Conservation (phyloP, 2,329 filamentous ascomycete species). For the Neophaeococcomyces mojaviensis region DNA sequence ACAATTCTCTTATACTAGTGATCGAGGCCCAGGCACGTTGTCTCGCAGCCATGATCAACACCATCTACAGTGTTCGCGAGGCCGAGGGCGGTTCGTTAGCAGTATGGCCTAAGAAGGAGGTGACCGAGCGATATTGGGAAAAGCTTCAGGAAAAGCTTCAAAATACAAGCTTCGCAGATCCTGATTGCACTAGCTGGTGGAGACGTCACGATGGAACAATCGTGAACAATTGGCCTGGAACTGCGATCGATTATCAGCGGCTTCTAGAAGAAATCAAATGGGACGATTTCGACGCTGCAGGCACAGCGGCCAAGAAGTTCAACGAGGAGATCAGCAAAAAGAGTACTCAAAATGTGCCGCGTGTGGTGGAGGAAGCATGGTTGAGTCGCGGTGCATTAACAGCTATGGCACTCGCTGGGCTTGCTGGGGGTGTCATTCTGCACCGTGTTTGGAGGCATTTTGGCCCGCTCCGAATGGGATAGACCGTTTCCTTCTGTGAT, state of each 20-base stretch:
- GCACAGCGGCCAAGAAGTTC: constrained; percentile 22
- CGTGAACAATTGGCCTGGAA: constrained; percentile 51
- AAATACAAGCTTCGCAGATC: constrained; percentile 45
- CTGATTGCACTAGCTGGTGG: constrained; percentile 50
- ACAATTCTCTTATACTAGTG: constrained; percentile 53
- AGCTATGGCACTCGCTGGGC: constrained; percentile 1
- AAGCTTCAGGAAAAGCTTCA: constrained; percentile 27
- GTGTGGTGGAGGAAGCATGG: constrained; percentile 8
- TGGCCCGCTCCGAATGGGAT: neutral
- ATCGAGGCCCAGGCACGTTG: constrained; percentile 52
- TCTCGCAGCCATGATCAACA: constrained; percentile 42
- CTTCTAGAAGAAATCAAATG: constrained; percentile 26
- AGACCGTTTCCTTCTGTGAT: too few species aligned
- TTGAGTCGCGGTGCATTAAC: constrained; percentile 11
- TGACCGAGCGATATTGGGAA: constrained; percentile 10
- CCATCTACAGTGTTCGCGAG: constrained; percentile 40
- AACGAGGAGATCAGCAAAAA: constrained; percentile 17
- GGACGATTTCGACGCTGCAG: constrained; percentile 26
- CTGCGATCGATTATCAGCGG: constrained; percentile 50
- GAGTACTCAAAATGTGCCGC: constrained; percentile 12
- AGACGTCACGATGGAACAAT: constrained; percentile 48
- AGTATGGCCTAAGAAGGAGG: constrained; percentile 36
- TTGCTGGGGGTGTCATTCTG: constrained; percentile 5
- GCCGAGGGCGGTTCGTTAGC: constrained; percentile 31
- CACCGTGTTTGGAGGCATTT: constrained; percentile 4